Base-by-base conservation (phyloP, 2,329 filamentous ascomycete species). In the Cryphonectria naterciae region DNA sequence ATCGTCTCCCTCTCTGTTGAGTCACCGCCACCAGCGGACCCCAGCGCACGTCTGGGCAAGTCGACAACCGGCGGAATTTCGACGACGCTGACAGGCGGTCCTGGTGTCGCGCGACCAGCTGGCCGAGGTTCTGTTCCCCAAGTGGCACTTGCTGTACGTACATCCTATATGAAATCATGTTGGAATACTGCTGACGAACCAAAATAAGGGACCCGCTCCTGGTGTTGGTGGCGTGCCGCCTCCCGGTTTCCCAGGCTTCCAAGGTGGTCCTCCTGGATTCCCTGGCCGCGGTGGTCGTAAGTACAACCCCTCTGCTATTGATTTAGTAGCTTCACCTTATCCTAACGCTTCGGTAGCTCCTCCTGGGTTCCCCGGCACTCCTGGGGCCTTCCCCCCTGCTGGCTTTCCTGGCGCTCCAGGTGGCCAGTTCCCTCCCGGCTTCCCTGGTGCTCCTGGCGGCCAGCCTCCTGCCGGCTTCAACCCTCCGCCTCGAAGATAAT, bases 1-100 rank as follows among this genome's bases (percentile, higher is more conserved):
- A 96, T 99, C 74, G 93, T 99, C 74, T 97, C 95, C 32, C 89
- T 97, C 73, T 97, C 95, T 11, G 95, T 98, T 74, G 97, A 99
- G 79, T 97, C 95, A 70, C 95, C 96, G 69, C 96, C 96, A 63
- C 95, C 97, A 13, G 93, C 95, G 77, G 96, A 99, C 78, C 95
- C 96, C 68, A 93, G 94, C 76, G 91, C 95, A 65, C 89, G 96
- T 82, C 88, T 99, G 73, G 96, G 95, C 78, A 92, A 92, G 81
- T 89, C 88, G 75, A 89, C 89, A 41, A 87, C 92, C 43, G 89
- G 91, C 72, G 92, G 91, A 70, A 86, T 88, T 49, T 84, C 92
- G 58, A 89, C 92, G 68, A 89, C 92, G 52, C 86, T 98, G 76
- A 87, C 91, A 73, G 89, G 94, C 75, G 96, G 96, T 65, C 93